These are phyloP conservation scores for Colletotrichum phormii DNA, from an alignment of 2,329 filamentous ascomycete genomes.

Conservation along the genomic window DNA sequence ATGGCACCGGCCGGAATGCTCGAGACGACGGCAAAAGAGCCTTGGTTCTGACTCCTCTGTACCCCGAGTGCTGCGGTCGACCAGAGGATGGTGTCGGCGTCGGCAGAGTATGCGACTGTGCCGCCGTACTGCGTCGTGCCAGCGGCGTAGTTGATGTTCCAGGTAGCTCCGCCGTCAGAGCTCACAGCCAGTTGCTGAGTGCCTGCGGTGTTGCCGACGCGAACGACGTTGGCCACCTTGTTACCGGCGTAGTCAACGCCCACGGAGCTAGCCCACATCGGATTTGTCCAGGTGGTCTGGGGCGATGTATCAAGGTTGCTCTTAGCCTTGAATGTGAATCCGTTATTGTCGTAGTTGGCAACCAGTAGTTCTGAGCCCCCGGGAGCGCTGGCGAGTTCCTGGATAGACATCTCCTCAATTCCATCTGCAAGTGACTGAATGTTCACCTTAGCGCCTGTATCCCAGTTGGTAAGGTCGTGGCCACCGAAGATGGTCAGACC, in stretches of 20 bases:
- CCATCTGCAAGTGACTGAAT: conserved; percentile 64
- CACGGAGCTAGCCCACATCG: conserved; percentile 57
- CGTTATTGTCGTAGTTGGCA: conserved; percentile 63
- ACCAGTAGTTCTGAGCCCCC: conserved; percentile 64
- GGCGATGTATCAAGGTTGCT: conserved; percentile 55
- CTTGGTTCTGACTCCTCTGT: conserved; percentile 54
- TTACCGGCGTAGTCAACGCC: conserved; percentile 64
- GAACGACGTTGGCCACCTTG: conserved; percentile 58
- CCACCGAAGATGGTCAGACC: conserved; percentile 66
- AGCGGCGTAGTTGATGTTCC: conserved; percentile 60
- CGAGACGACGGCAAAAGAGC: conserved; percentile 57
- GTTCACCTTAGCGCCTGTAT: conserved; percentile 53
- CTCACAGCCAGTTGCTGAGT: conserved; percentile 60
- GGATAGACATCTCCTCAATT: conserved; percentile 65
- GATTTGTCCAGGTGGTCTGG: conserved; percentile 56
- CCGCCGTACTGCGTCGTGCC: conserved; percentile 57
- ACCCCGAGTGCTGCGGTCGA: conserved; percentile 56
- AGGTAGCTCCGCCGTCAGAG: conserved; percentile 60
- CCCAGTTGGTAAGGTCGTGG: conserved; percentile 66
- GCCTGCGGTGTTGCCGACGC: conserved; percentile 59
- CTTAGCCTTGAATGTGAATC: conserved; percentile 59
- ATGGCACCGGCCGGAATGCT: conserved; percentile 57
- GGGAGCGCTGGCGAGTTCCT: conserved; percentile 60
- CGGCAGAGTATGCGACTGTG: conserved; percentile 61
- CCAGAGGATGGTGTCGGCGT: conserved; percentile 62